Conservation (phyloP, 306 rosid genomes). For the Dryas octopetala region DNA sequence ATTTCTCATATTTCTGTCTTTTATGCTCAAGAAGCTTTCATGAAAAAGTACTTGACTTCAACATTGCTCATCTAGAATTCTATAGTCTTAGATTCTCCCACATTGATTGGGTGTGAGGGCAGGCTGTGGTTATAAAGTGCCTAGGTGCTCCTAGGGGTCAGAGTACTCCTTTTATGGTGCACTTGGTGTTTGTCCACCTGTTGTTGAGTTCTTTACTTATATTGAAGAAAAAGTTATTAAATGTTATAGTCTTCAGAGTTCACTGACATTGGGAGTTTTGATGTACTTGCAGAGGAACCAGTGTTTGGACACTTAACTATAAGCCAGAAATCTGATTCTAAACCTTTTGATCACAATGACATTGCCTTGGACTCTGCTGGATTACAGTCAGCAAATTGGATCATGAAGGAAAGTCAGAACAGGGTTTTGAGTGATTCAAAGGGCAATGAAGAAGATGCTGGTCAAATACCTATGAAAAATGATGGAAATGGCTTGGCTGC, state of each 20-base stretch:
- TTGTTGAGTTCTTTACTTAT: background rate
- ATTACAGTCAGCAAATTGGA: slow-evolving; percentile 37
- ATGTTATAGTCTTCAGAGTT: slow-evolving; percentile 16
- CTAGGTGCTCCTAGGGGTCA: too few species aligned
- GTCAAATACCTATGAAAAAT: slow-evolving; percentile 24
- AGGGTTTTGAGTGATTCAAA: slow-evolving; percentile 28
- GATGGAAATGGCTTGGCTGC: slow-evolving; percentile 25
- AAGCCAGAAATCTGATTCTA: slow-evolving; percentile 40
- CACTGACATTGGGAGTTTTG: slow-evolving; percentile 16
- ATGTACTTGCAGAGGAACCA: slow-evolving; percentile 57
- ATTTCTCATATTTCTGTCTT: background rate
- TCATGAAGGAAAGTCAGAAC: slow-evolving; percentile 41
- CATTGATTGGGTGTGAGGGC: background rate
- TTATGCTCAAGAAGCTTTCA: background rate
- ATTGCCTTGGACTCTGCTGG: slow-evolving; percentile 34
- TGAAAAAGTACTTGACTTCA: background rate
- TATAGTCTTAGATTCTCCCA: background rate
- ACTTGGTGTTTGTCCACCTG: background rate
- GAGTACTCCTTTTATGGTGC: background rate
- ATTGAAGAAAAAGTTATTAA: background rate
- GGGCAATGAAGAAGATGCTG: slow-evolving; percentile 33
- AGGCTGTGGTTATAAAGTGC: background rate
- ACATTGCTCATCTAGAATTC: background rate
- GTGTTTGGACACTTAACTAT: slow-evolving; percentile 45
- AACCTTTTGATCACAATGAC: slow-evolving; percentile 47